Conservation (phyloP, 2,329 filamentous ascomycete species). For the Pseudogymnoascus sp. region DNA sequence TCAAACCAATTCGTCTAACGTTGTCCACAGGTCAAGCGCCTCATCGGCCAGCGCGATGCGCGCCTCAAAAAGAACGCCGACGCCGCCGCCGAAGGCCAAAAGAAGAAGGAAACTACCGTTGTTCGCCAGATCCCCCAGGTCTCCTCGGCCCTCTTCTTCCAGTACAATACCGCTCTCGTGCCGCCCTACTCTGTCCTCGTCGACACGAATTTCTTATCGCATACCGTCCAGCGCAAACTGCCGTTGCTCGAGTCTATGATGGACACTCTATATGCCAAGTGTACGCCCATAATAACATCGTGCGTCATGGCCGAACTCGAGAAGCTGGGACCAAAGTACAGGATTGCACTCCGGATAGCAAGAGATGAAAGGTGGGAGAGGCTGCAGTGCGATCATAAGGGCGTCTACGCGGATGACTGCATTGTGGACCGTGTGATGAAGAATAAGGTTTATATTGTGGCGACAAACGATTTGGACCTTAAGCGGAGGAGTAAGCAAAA, state of each 20-base stretch:
- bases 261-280: slow-evolving; percentile 85
- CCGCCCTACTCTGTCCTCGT: slow-evolving; percentile 69
- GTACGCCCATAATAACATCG: slow-evolving; percentile 74
- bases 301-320: slow-evolving; percentile 77
- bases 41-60: slow-evolving; percentile 74
- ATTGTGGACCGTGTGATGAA: slow-evolving; percentile 63
- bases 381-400: slow-evolving; percentile 80
- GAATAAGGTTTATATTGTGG: slow-evolving; percentile 67
- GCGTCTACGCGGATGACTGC: slow-evolving; percentile 77
- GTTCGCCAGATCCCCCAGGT: slow-evolving; percentile 74
- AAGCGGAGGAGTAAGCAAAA: slow-evolving; percentile 51
- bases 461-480: slow-evolving; percentile 65
- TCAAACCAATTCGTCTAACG: slow-evolving; percentile 18
- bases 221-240: slow-evolving; percentile 82
- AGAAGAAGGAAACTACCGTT: slow-evolving; percentile 52
- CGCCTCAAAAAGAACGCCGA: slow-evolving; percentile 73
- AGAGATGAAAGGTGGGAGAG: slow-evolving; percentile 80
- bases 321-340: slow-evolving; percentile 77
- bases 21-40: slow-evolving; percentile 56
- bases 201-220: slow-evolving; percentile 81
- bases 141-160: slow-evolving; percentile 78
- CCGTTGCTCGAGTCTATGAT: slow-evolving; percentile 82
- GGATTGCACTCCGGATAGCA: slow-evolving; percentile 73
- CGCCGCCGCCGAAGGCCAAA: slow-evolving; percentile 54
- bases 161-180: slow-evolving; percentile 77